Evolutionary conservation across 2,329 filamentous ascomycete genomes (phyloP).

Genomic region (Talaromyces sp.): DNA sequence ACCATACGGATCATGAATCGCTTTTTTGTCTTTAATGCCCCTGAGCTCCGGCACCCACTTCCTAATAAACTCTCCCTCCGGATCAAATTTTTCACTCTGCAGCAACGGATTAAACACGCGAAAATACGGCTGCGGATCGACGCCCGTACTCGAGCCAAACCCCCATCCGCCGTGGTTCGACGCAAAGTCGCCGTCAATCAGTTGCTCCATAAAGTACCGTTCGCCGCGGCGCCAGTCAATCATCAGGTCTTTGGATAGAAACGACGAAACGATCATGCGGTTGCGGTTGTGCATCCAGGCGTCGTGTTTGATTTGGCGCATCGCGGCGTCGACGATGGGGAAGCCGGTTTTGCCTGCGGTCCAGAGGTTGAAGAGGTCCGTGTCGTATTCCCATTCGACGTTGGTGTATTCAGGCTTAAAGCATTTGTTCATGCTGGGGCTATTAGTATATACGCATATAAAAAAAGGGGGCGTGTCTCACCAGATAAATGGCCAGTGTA

Average conservation of each 20-base stretch:
- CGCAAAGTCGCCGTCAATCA: conserved; percentile 75
- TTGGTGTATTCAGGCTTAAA: conserved; percentile 82
- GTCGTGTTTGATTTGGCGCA: conserved; percentile 66
- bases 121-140: conserved; percentile 86
- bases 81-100: conserved; percentile 83
- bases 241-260: conserved; percentile 73
- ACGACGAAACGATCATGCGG: conserved; percentile 78
- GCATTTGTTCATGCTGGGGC: conserved; percentile 61
- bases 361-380: conserved; percentile 67
- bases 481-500: conserved; percentile 70
- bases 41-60: conserved; percentile 75
- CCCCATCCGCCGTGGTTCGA: conserved; percentile 71
- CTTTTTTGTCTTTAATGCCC: conserved; percentile 54
- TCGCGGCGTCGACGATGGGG: conserved; percentile 80
- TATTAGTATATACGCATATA: background rate
- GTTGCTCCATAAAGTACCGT: conserved; percentile 73
- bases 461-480: conserved; percentile 12
- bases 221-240: conserved; percentile 82
- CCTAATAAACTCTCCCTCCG: conserved; percentile 71
- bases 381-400: conserved; percentile 74
- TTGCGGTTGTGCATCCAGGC: conserved; percentile 83
- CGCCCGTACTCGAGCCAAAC: conserved; percentile 62
- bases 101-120: conserved; percentile 81
- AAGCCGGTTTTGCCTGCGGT: conserved; percentile 68
- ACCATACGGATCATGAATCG: conserved; percentile 75